Conservation (phyloP, 1,284 basidiomycete genomes). For the Cryptococcus sp. region DNA sequence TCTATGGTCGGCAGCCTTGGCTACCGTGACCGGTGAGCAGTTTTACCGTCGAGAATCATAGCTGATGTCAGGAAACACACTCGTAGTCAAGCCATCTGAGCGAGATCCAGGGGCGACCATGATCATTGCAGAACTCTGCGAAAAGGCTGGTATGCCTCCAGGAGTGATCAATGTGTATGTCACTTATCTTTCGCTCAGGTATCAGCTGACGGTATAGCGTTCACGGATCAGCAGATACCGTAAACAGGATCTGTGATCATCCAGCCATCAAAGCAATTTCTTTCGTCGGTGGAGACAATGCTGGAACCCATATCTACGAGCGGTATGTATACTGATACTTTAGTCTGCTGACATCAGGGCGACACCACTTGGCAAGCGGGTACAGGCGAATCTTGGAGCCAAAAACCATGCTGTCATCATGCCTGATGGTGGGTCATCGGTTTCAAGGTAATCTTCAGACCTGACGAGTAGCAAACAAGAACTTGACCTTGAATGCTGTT, state of each 20-base stretch:
- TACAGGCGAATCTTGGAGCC: slow-evolving; percentile 87
- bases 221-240: slow-evolving; percentile 82
- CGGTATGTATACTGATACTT: slow-evolving; percentile 52
- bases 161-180: slow-evolving; percentile 71
- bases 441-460: background rate
- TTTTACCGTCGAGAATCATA: slow-evolving; percentile 34
- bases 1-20: slow-evolving; percentile 83
- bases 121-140: slow-evolving; percentile 93
- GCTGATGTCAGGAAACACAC: slow-evolving; percentile 81
- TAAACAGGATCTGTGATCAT: slow-evolving; percentile 92
- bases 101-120: slow-evolving; percentile 94
- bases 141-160: slow-evolving; percentile 62
- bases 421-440: slow-evolving; percentile 68
- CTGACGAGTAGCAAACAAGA: slow-evolving; percentile 71
- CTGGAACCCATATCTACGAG: slow-evolving; percentile 91
- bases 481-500: slow-evolving; percentile 87
- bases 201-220: slow-evolving; percentile 55
- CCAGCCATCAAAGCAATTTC: slow-evolving; percentile 88
- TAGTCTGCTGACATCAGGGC: slow-evolving; percentile 13
- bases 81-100: slow-evolving; percentile 93
- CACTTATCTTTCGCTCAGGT: background rate
- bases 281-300: slow-evolving; percentile 94
- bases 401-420: slow-evolving; percentile 95
- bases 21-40: slow-evolving; percentile 38
- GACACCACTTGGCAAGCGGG: slow-evolving; percentile 68